phyloP scores from a whole-genome alignment of 352 stramenopile species.

The Globisporangium okanoganense region DNA sequence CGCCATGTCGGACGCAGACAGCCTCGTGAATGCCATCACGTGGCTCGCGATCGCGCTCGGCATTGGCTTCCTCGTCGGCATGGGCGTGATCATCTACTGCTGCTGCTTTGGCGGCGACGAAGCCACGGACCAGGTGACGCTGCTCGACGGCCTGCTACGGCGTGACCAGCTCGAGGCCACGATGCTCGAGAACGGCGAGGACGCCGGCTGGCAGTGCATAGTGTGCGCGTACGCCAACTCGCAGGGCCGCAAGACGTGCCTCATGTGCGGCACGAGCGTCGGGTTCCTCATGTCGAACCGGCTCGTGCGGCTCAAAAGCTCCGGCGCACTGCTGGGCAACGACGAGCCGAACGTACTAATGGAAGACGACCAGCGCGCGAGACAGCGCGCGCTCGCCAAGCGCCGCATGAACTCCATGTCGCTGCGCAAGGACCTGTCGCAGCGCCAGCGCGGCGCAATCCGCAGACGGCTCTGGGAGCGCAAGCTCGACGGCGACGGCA shows the following conservation, averaged over 20 bases:
- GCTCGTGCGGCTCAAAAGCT: slow-evolving; percentile 50
- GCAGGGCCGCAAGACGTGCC: slow-evolving; percentile 31
- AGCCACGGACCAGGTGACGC: slow-evolving; percentile 12
- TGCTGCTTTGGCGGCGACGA: slow-evolving; percentile 31
- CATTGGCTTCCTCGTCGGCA: slow-evolving; percentile 23
- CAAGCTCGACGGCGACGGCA: slow-evolving; percentile 50
- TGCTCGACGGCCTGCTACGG: slow-evolving; percentile 56
- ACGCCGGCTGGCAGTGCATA: slow-evolving; percentile 63
- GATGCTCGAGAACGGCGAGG: slow-evolving; percentile 41
- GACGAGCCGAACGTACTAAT: slow-evolving; percentile 31
- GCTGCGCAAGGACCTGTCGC: slow-evolving; percentile 54
- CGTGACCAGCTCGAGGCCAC: slow-evolving; percentile 59
- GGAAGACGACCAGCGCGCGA: slow-evolving; percentile 30
- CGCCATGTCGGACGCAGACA: slow-evolving; percentile 9
- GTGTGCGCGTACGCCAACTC: slow-evolving; percentile 62
- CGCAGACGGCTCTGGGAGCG: slow-evolving; percentile 62
- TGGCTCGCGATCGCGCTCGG: slow-evolving; percentile 34
- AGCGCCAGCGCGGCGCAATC: slow-evolving; percentile 64
- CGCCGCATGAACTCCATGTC: slow-evolving; percentile 65
- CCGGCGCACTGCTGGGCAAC: slow-evolving; percentile 40
- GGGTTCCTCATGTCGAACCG: slow-evolving; percentile 28
- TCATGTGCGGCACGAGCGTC: slow-evolving; percentile 60
- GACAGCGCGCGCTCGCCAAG: slow-evolving; percentile 64
- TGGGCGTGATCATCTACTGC: slow-evolving; percentile 41
- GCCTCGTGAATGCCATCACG: slow-evolving; percentile 31